Conservation (phyloP, 305 asterid species). For the Solanum hybrid region DNA sequence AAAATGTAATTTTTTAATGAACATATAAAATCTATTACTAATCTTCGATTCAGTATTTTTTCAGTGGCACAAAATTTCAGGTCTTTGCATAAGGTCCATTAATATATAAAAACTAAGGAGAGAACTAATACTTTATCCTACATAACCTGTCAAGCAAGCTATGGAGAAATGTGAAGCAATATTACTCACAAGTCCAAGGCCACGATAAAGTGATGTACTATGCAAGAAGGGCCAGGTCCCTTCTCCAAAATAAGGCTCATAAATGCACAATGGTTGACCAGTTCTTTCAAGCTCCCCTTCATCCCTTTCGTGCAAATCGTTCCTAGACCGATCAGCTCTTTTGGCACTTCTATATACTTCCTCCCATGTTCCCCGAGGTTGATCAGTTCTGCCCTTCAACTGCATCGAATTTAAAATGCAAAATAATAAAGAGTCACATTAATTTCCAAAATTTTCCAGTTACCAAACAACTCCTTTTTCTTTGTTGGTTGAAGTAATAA, state of each 20-base stretch:
- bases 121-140: neutral
- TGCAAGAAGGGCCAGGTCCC: constrained; percentile 98
- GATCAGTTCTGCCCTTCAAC: constrained; percentile 93
- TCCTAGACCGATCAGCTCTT: constrained; percentile 58
- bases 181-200: constrained; percentile 68
- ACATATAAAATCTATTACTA: neutral
- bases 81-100: neutral
- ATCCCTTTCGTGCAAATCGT: constrained; percentile 83
- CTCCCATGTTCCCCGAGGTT: constrained; percentile 88
- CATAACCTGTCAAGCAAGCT: neutral
- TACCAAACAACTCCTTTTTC: neutral
- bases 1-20: neutral
- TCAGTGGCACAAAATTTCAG: neutral
- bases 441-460: neutral
- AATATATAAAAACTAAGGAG: neutral
- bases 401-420: constrained; percentile 28
- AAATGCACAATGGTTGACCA: constrained; percentile 85
- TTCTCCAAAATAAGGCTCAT: constrained; percentile 83
- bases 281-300: constrained; percentile 97
- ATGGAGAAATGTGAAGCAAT: neutral
- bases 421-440: neutral
- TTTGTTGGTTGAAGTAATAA: constrained; percentile 6
- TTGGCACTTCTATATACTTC: constrained; percentile 77
- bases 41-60: neutral
- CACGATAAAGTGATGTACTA: constrained; percentile 71